Evolutionary conservation across 805 yeast species (phyloP), one percentile per base, ranked within the genome.

Genomic region (Wickerhamiella vanderwaltii): DNA sequence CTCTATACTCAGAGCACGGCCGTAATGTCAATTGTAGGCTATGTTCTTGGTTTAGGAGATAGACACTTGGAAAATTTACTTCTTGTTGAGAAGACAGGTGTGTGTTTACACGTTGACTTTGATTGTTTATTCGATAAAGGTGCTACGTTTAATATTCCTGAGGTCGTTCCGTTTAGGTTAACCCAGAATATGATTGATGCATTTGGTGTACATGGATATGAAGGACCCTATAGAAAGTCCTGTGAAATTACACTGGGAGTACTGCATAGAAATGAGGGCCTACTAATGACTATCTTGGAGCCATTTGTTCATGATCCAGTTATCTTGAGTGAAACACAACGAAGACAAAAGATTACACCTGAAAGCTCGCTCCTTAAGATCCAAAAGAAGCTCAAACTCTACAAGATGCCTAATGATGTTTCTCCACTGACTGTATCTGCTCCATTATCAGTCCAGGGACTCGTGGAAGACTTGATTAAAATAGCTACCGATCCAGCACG

Each of bases 11-110:
- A 94, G 42, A 76, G 95, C 0, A 67, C 81, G 20, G 95, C 96
- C 0, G 97, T 88, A 0, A 91, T 93, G 98, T 86, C 96, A 0
- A 85, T 91, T 67, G 94, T 88, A 4, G 98, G 99, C 0, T 84
- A 83, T 56, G 75, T 91, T 35, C 67, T 91, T 20, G 98, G 98
- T 6, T 68, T 91, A 38, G 99, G 99, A 18, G 99, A 91, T 60
- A 69, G 99, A 29, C 99, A 91, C 57, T 81, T 95, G 51, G 99
- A 91, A 55, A 91, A 91, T 54, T 74, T 91, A 16, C 61, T 91
- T 42, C 64, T 88, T 29, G 71, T 77, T 51, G 78, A 79, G 46
- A 71, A 68, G 31, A 71, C 77, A 3, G 98, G 98, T 1, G 75
- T 75, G 6, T 74, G 85, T 0, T 61, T 91, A 47, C 99, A 91